Percentiles rank a stretch among this genome's conserved stretches.
Evolutionary conservation across 1,139 yeast genomes (phyloP).

Genomic region (Magnusiomyces paraingens): DNA sequence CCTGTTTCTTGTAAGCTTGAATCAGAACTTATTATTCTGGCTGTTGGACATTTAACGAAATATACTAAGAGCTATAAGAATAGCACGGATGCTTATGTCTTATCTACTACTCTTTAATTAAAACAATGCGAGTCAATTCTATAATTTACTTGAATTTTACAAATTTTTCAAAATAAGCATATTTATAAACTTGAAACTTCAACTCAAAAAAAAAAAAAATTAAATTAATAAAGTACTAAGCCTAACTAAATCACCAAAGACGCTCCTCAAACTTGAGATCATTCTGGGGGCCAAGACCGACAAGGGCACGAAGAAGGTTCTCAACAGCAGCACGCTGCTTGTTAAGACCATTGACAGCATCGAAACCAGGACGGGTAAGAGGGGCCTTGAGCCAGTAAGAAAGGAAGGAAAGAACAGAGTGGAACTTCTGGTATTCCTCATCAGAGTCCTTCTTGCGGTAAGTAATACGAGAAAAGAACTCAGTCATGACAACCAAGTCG

Average conservation of each 20-base stretch:
- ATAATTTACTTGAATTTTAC: too few species aligned
- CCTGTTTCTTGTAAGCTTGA: too few species aligned
- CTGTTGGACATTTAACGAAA: too few species aligned
- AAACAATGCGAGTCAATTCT: too few species aligned
- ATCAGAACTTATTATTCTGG: too few species aligned
- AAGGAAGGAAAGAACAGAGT: constrained; percentile 79
- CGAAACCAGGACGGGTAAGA: constrained; percentile 81
- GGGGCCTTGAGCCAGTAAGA: constrained; percentile 98
- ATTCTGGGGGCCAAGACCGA: constrained; percentile 84
- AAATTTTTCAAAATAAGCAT: too few species aligned
- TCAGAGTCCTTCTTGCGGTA: constrained; percentile 49
- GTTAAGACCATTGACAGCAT: constrained; percentile 88
- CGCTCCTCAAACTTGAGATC: constrained; percentile 95
- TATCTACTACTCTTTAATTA: too few species aligned
- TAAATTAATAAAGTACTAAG: constrained; percentile 2
- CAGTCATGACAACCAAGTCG: constrained; percentile 84
- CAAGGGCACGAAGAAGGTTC: constrained; percentile 80
- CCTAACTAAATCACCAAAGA: constrained; percentile 37
- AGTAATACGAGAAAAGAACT: constrained; percentile 78
- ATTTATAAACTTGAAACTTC: too few species aligned
- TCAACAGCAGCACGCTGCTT: constrained; percentile 91
- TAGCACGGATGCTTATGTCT: too few species aligned
- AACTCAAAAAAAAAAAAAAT: constrained; percentile 6
- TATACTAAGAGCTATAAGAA: too few species aligned
- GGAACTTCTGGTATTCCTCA: constrained; percentile 57